Base-by-base conservation (phyloP, 345 rosid genomes). In the Camelina sativa region DNA sequence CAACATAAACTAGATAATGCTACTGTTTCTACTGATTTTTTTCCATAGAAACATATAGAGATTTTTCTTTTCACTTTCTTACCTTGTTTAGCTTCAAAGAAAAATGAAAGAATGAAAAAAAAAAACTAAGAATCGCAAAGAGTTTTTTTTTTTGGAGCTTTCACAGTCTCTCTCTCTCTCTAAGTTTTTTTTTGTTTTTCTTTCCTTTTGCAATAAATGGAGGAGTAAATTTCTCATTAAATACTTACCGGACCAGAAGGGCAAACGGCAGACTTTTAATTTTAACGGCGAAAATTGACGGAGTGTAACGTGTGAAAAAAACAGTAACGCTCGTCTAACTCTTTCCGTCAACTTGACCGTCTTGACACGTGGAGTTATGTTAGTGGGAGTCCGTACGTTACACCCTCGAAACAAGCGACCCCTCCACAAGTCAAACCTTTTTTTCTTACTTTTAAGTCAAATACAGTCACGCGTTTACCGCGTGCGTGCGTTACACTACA, bases 221-320 rank as follows among this genome's bases (percentile, higher is more conserved):
- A 54, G 77, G 23, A 62, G 81, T 82, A 80, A 80, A 85, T 71
- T 80, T 72, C 55, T 59, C 76, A 77, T 71, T 77, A 77, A 77
- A 61, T 51, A 69, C 75, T 81, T 71, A 77, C 84, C 85, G 82
- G 84, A 77, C 68, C 63, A 81, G 85, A 72, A 77, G 77, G 77
- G 71, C 76, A 82, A 80, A 74, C 76, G 77, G 80, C 67, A 71
- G 79, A 56, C 64, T 78, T 82, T 79, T 22, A 13, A 37, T 43
- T 38, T 75, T 70, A 62, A 76, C 80, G 76, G 73, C 30, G 72
- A n/a, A 65, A 44, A 11, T 65, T 72, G 63, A 72, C 81, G 63
- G 72, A 52, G 41, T 11, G 68, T 77, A 66, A 77, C 77, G 69
- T 19, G 51, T 64, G n/a, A 15, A 4, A 44, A 44, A n/a, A 7